phyloP scores from a whole-genome alignment of 164 flowering plant species.

The Tinospora cordifolia region DNA sequence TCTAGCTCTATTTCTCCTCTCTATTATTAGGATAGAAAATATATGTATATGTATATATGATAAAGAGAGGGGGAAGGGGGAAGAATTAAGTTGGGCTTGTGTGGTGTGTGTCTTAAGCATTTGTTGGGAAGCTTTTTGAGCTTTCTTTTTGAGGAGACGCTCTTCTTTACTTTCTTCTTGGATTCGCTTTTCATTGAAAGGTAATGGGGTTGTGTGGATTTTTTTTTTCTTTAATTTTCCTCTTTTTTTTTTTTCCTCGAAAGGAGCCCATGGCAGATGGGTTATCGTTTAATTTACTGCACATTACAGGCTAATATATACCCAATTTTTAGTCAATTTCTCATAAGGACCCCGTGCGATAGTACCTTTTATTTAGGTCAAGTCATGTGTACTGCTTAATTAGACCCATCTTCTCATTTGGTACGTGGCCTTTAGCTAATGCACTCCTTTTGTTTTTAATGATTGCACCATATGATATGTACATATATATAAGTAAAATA shows the following conservation, averaged over 20 bases:
- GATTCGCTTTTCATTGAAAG: conserved; percentile 9
- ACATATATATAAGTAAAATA: no score
- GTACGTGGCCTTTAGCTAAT: no score
- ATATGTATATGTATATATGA: background rate
- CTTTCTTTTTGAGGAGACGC: conserved; percentile 10
- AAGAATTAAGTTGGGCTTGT: background rate
- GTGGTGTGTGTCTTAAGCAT: conserved; percentile 10
- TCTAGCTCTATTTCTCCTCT: conserved; percentile 1
- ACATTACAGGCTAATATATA: background rate
- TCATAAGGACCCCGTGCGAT: background rate
- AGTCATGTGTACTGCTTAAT: background rate
- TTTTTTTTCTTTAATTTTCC: background rate
- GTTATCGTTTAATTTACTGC: background rate
- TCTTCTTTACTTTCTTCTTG: conserved; percentile 9
- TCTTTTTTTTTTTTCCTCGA: background rate
- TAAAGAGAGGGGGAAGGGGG: background rate
- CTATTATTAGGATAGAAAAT: background rate
- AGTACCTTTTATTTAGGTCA: background rate
- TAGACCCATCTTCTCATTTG: no score
- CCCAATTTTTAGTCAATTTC: background rate
- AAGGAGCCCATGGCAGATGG: background rate
- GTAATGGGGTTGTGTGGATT: background rate
- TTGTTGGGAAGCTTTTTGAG: conserved; percentile 15
- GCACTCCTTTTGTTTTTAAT: background rate
- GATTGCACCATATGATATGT: background rate